Percentiles rank a stretch among this genome's conserved stretches.
phyloP scores from a whole-genome alignment of 2,329 filamentous ascomycete species.

The Epichloe sylvatica region DNA sequence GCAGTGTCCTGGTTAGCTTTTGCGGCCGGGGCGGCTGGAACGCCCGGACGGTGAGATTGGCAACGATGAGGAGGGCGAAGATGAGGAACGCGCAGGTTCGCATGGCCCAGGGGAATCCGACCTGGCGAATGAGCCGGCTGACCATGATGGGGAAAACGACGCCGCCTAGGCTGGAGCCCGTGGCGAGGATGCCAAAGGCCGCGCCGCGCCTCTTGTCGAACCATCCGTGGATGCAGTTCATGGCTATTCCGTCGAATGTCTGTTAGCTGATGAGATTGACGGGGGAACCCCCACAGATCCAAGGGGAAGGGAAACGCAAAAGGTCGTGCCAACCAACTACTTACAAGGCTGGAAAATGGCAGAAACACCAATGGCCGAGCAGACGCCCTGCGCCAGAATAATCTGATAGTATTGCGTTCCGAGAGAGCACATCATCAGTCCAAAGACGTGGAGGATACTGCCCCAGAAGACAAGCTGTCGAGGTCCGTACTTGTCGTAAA shows the following conservation, averaged over 20 bases:
- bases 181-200: conserved; percentile 14
- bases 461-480: conserved; percentile 35
- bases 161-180: conserved; percentile 18
- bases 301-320: too few species aligned
- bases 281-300: not conserved
- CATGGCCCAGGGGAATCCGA: conserved; percentile 21
- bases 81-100: conserved; percentile 14
- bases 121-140: conserved; percentile 13
- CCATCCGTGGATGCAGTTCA: conserved; percentile 13
- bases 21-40: conserved; percentile 10
- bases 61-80: conserved; percentile 17
- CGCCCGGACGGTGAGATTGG: conserved; percentile 15
- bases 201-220: conserved; percentile 12
- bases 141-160: conserved; percentile 22
- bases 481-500: conserved; percentile 48
- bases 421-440: conserved; percentile 45
- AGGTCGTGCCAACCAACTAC: not conserved
- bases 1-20: conserved; percentile 1
- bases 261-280: not conserved
- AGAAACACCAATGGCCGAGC: conserved; percentile 16
- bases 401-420: conserved; percentile 22
- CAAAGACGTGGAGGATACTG: conserved; percentile 39
- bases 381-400: conserved; percentile 20
- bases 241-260: conserved; percentile 3
- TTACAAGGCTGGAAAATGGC: conserved; percentile 15